phyloP scores from a whole-genome alignment of 768 basidiomycete species.

The Pleurotus tuoliensis region DNA sequence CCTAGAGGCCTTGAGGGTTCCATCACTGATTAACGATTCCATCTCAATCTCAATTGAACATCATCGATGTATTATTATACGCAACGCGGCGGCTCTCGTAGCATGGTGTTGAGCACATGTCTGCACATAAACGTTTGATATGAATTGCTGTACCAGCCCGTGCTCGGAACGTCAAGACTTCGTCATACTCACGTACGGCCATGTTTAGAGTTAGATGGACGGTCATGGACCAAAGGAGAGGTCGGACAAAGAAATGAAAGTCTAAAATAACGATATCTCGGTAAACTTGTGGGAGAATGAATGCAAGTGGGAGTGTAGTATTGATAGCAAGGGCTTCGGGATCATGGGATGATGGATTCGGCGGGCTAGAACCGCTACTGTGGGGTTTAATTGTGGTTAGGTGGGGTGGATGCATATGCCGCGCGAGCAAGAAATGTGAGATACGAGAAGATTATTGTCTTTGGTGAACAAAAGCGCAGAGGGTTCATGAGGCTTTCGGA shows the following conservation, averaged over 20 bases:
- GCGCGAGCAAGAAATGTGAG: neutral
- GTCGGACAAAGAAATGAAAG: neutral
- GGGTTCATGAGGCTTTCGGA: no score
- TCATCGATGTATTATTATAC: no score
- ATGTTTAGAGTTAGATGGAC: no score
- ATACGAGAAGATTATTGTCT: neutral
- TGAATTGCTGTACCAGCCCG: neutral
- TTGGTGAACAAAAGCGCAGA: neutral
- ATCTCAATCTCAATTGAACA: no score
- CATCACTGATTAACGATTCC: no score
- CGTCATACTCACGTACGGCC: neutral
- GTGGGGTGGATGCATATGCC: neutral
- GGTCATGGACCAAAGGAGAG: no score
- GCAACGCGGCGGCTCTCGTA: no score
- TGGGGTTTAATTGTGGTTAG: neutral
- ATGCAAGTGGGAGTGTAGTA: neutral
- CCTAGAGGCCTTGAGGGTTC: no score
- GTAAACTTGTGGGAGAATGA: neutral
- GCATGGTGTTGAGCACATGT: no score
- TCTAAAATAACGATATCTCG: neutral
- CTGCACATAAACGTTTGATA: no score
- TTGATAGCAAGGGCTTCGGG: slow-evolving; percentile 3
- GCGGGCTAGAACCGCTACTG: neutral
- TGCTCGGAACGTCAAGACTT: neutral
- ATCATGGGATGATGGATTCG: neutral